Evolutionary conservation across 768 basidiomycete species (phyloP).

Genomic region (Astraeus odoratus): DNA sequence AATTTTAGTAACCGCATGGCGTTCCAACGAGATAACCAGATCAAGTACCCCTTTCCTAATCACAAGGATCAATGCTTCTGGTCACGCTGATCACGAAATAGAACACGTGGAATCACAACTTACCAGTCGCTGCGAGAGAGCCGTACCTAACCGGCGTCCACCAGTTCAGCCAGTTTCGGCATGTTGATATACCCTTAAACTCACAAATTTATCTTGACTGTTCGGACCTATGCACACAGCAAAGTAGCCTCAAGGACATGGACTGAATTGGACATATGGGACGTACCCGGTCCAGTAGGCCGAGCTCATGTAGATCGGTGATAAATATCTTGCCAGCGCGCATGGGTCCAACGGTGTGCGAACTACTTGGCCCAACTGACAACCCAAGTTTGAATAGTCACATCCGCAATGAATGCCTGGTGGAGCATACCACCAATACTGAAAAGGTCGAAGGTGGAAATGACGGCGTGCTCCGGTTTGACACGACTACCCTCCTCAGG

Average conservation of each 20-base stretch:
- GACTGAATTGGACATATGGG: background rate
- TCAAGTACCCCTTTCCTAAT: constrained; percentile 74
- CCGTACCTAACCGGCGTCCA: constrained; percentile 57
- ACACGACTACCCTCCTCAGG: constrained; percentile 11
- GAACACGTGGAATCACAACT: constrained; percentile 8
- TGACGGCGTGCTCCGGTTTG: constrained; percentile 77
- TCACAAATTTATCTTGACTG: constrained; percentile 80
- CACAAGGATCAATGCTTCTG: constrained; percentile 1
- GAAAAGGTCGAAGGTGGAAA: constrained; percentile 90
- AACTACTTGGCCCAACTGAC: constrained; percentile 54
- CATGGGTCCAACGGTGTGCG: constrained; percentile 80
- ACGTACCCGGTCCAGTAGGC: constrained; percentile 59
- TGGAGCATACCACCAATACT: constrained; percentile 71
- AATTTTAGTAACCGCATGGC: constrained; percentile 3
- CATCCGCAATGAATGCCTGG: background rate
- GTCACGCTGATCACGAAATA: constrained; percentile 3
- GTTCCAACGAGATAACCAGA: constrained; percentile 5
- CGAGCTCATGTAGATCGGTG: constrained; percentile 60
- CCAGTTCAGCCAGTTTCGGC: constrained; percentile 8
- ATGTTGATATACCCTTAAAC: constrained; percentile 14
- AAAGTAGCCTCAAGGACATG: background rate
- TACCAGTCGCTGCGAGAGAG: constrained; percentile 87
- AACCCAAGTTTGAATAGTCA: constrained; percentile 13
- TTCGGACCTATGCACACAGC: constrained; percentile 47
- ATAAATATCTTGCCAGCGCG: constrained; percentile 88